Evolutionary conservation across 2,329 filamentous ascomycete genomes (phyloP).

Genomic region (Trichoderma atroviride): DNA sequence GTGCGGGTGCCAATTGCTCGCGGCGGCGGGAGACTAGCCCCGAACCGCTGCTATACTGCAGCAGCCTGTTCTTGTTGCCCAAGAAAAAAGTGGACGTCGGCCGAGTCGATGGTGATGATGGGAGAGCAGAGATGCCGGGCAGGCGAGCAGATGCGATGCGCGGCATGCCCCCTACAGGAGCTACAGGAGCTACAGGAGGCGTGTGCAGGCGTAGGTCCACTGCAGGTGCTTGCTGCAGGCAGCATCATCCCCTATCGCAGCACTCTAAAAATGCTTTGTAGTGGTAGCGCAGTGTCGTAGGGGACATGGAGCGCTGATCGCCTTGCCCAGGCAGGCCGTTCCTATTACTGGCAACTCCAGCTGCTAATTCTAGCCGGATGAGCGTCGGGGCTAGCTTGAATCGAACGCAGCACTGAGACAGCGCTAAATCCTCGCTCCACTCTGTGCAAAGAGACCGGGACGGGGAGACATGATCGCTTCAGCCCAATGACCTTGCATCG

Average conservation of each 20-base stretch:
- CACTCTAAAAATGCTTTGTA: neutral
- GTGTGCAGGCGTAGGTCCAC: neutral
- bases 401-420: neutral
- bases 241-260: neutral
- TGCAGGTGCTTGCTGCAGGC: neutral
- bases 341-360: neutral
- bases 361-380: neutral
- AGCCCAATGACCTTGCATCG: slow-evolving; percentile 4
- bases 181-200: too few relatives aligned
- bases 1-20: slow-evolving; percentile 9
- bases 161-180: neutral
- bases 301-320: neutral
- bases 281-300: neutral
- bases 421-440: neutral
- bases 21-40: slow-evolving; percentile 14
- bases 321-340: neutral
- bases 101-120: neutral
- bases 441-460: neutral
- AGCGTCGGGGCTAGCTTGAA: neutral
- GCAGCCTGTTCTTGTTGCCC: neutral
- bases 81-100: neutral
- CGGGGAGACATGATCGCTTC: neutral
- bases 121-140: neutral
- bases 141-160: neutral
- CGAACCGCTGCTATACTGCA: neutral